Evolutionary conservation across 306 rosid species (phyloP).

Genomic region (Potentilla sterilis): DNA sequence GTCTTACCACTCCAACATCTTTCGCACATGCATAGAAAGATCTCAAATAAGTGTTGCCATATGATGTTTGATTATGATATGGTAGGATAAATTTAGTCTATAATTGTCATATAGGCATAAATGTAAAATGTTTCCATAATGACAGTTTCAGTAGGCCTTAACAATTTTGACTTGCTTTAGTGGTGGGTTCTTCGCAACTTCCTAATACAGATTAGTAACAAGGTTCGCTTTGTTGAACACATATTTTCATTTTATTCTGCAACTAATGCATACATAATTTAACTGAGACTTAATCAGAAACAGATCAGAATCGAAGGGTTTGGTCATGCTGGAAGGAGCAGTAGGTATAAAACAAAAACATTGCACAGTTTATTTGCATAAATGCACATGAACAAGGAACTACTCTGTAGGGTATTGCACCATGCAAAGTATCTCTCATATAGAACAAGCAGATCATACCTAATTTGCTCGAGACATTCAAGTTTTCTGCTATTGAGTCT

Average conservation of each 20-base stretch:
- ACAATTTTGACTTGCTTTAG: background rate
- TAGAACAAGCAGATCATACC: slow-evolving; percentile 41
- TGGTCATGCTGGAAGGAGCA: background rate
- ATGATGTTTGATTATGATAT: background rate
- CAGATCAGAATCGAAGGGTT: background rate
- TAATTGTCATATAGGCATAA: background rate
- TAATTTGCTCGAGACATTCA: slow-evolving; percentile 23
- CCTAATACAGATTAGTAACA: background rate
- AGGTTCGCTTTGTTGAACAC: background rate
- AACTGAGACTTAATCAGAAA: background rate
- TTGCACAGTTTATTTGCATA: slow-evolving; percentile 2
- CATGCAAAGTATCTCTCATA: slow-evolving; percentile 2
- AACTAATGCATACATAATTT: background rate
- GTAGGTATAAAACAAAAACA: background rate
- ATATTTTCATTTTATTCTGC: background rate
- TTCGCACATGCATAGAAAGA: background rate
- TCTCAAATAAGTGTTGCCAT: slow-evolving; percentile 10
- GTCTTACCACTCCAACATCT: background rate
- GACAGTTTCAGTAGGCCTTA: background rate
- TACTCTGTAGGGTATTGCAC: background rate
- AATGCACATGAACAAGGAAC: background rate
- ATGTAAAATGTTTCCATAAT: background rate
- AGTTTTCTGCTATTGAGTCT: slow-evolving; percentile 26
- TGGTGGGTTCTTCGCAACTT: background rate
- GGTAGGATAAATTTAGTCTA: slow-evolving; percentile 1